phyloP scores from a whole-genome alignment of 2,329 filamentous ascomycete genomes.

The Sclerotinia sclerotiorum region DNA sequence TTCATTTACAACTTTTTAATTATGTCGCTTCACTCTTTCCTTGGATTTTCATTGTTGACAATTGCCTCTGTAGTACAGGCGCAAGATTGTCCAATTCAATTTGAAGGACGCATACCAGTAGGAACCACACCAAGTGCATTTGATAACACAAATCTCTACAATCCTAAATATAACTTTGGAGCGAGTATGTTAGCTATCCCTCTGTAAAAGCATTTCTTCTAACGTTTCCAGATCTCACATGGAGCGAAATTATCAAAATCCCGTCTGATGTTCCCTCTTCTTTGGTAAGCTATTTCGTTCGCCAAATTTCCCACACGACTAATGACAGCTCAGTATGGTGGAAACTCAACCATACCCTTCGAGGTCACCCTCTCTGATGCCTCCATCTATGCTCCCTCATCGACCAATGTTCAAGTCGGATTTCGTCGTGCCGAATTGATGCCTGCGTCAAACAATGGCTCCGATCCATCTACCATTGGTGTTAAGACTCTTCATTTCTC shows the following conservation, averaged over 20 bases:
- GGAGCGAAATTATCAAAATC: constrained; percentile 52
- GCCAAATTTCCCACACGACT: constrained; percentile 24
- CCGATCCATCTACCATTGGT: constrained; percentile 52
- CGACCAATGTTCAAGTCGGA: constrained; percentile 53
- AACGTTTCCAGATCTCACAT: constrained; percentile 45
- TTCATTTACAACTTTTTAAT: constrained; percentile 18
- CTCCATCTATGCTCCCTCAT: constrained; percentile 57
- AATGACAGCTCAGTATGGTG: constrained; percentile 28
- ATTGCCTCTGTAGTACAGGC: constrained; percentile 31
- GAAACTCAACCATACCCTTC: constrained; percentile 13
- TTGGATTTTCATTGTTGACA: constrained; percentile 24
- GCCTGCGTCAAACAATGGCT: constrained; percentile 46
- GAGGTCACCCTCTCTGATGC: constrained; percentile 44
- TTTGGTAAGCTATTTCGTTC: constrained; percentile 37
- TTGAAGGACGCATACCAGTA: constrained; percentile 49
- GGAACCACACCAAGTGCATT: constrained; percentile 45
- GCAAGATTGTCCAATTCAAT: constrained; percentile 45
- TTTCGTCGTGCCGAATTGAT: constrained; percentile 62
- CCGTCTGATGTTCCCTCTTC: constrained; percentile 44
- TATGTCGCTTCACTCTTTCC: constrained; percentile 22
- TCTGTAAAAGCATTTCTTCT: not conserved
- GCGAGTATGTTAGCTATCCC: constrained; percentile 39
- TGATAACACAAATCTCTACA: constrained; percentile 50
- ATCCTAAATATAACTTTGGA: constrained; percentile 53
- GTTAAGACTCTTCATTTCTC: constrained; percentile 63